phyloP scores from a whole-genome alignment of 441 rosid species.

The Erodium moschatum region DNA sequence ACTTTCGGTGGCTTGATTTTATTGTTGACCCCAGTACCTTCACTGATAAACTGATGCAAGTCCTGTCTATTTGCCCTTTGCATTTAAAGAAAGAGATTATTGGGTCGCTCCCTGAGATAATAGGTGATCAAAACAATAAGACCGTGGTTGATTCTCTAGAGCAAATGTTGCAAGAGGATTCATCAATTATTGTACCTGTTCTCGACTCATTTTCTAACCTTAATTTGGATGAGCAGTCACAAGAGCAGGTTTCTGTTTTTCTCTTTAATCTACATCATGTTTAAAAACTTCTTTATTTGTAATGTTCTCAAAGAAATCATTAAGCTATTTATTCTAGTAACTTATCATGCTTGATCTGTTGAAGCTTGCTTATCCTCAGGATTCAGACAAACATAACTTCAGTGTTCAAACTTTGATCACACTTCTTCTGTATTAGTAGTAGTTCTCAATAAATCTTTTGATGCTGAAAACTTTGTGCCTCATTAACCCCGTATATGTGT shows the following conservation, averaged over 20 bases:
- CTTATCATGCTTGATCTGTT: not conserved
- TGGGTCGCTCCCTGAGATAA: slow-evolving; percentile 82
- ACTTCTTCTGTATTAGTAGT: not conserved
- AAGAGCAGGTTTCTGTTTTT: slow-evolving; percentile 52
- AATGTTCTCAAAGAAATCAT: not conserved
- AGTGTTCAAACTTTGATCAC: not conserved
- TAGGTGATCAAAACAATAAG: slow-evolving; percentile 52
- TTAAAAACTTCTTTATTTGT: not conserved
- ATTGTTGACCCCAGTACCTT: slow-evolving; percentile 45
- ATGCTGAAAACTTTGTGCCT: slow-evolving; percentile 2
- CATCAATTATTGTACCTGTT: slow-evolving; percentile 53
- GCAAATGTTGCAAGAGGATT: slow-evolving; percentile 71
- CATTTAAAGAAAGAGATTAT: slow-evolving; percentile 71
- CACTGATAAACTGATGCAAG: slow-evolving; percentile 57
- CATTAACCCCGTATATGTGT: not conserved
- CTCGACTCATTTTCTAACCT: slow-evolving; percentile 73
- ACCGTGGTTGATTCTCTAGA: slow-evolving; percentile 56
- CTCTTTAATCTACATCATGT: not conserved
- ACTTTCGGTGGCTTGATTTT: slow-evolving; percentile 78
- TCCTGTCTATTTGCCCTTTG: slow-evolving; percentile 53
- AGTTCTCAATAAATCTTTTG: not conserved
- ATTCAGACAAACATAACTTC: slow-evolving; percentile 1
- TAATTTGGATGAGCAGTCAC: slow-evolving; percentile 53
- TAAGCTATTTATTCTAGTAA: not conserved
- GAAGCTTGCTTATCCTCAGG: not conserved